phyloP scores from a whole-genome alignment of 1,139 yeast species.

The Taphrina deformans region DNA sequence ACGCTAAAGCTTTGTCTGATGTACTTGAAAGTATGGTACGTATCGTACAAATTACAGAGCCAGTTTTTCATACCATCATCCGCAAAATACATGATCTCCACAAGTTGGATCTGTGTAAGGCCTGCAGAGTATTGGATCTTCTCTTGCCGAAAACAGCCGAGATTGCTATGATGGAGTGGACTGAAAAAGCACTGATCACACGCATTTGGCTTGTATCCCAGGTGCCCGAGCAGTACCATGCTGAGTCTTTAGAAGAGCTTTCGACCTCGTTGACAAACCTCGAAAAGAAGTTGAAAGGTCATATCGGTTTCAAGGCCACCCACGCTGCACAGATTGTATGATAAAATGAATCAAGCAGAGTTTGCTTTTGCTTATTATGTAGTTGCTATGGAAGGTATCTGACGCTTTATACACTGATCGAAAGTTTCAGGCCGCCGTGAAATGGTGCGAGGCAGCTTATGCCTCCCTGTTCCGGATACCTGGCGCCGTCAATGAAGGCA shows the following conservation, averaged over 20 bases:
- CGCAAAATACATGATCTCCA: slow-evolving; percentile 15
- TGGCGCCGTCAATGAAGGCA: slow-evolving; percentile 34
- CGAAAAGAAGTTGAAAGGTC: slow-evolving; percentile 28
- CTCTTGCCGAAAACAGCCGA: slow-evolving; percentile 23
- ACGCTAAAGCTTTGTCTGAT: background rate
- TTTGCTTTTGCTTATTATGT: background rate
- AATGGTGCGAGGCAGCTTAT: slow-evolving; percentile 36
- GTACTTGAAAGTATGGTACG: slow-evolving; percentile 25
- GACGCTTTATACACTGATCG: slow-evolving; percentile 29
- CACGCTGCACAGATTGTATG: slow-evolving; percentile 37
- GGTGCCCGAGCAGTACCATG: background rate
- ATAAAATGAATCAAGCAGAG: too few relatives aligned
- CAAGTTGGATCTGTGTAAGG: background rate
- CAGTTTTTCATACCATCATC: slow-evolving; percentile 7
- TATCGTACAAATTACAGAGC: slow-evolving; percentile 1
- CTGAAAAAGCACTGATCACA: slow-evolving; percentile 35
- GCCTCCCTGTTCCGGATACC: slow-evolving; percentile 29
- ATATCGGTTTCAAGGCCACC: slow-evolving; percentile 29
- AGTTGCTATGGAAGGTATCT: slow-evolving; percentile 38
- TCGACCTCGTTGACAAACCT: slow-evolving; percentile 5
- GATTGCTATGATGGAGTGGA: slow-evolving; percentile 23
- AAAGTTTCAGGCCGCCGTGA: slow-evolving; percentile 28
- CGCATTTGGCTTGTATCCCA: slow-evolving; percentile 33
- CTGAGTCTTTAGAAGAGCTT: background rate
- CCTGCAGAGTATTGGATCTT: slow-evolving; percentile 11